Base-by-base conservation (phyloP, 139 green algal species). In the Bryopsis sp. region DNA sequence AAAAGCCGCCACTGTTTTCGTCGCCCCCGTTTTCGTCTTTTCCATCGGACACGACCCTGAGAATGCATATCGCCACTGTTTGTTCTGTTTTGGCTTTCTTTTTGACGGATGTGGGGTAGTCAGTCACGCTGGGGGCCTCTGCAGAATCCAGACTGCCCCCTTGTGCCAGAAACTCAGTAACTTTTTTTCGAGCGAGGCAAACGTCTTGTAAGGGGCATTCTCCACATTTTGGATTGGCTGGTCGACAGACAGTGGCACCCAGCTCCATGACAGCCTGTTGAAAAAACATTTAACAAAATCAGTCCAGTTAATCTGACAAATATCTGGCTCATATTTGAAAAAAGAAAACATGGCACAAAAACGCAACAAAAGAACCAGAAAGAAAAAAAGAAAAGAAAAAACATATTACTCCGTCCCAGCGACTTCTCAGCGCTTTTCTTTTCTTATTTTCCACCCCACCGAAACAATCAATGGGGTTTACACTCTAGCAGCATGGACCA, bases 221-320 rank as follows among this genome's bases (percentile, higher is more conserved):
- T 15, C 6, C 69, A 70, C 92, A 98, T 47, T 70, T 32, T 0
- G 93, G 78, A 29, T 81, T 76, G 34, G 74, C 75, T 6, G 87
- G 85, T 15, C 82, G 79, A 79, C 93, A 98, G 2, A 96, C 74
- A 0, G 81, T 89, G 11, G 93, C 90, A 0, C 93, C 93, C 26
- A 97, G 84, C 85, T 98, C 93, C 93, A 98, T 98, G 64, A 98
- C 71, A 24, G 91, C 91, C 87, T 93, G n/a, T n/a, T n/a, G n/a
- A n/a, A n/a, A n/a, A n/a, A n/a, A 77, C 50, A 48, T 32, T 2
- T 29, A n/a, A 31, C 31, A 29, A 32, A 57, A 62, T n/a, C n/a
- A 32, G 54, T 19, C 35, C 37, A 19, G 8, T 24, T 39, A 19
- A 36, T 4, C 2, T 11, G 43, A 50, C 57, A 11, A 19, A 37